Base-by-base conservation (phyloP, 257 asterid species). In the Striga asiatica region DNA sequence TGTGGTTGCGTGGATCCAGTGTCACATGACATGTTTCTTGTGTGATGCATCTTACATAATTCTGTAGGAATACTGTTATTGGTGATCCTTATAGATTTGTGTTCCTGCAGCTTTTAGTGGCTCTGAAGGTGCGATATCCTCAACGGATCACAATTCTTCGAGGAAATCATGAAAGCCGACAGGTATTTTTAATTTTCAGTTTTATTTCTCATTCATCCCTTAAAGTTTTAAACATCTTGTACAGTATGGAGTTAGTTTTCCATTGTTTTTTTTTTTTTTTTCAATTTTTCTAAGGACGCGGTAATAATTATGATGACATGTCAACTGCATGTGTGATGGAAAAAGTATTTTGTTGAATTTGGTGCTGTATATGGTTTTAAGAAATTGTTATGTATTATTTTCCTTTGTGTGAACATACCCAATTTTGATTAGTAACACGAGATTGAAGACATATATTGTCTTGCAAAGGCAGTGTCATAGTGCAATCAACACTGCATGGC, bases 111-210 rank as follows among this genome's bases (percentile, higher is more conserved):
- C 83, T 84, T 66, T 69, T 84, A 67, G 94, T 84, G 75, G 84
- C 94, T 60, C 60, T 84, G 24, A 84, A 84, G 67, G 94, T 84
- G 74, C 89, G 89, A 0, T 81, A 81, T 73, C 81, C 81, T 20
- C 87, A 84, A 58, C 79, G 94, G 25, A 78, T 84, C 68, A 84
- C 94, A 9, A 84, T 84, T 71, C 94, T 84, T 34, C 67, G 94
- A 60, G 94, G 94, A 68, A 84, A 84, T 67, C 94, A 84, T 48
- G 94, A 84, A 74, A 84, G 94, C 49, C 70, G 94, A 62, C 94
- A 84, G 89, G 94, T 83, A 63, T 46, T 41, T 41, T 41, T 41
- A 14, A 13, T 41, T 41, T 41, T 13, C 22, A 13, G 13, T 7
- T 37, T 37, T 34, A 10, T 37, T 3, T 10, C 11, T 27, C 1